Percentiles rank a stretch among this genome's conserved stretches.
Conservation (phyloP, 1,284 basidiomycete species). For the Rhodotorula sp. region DNA sequence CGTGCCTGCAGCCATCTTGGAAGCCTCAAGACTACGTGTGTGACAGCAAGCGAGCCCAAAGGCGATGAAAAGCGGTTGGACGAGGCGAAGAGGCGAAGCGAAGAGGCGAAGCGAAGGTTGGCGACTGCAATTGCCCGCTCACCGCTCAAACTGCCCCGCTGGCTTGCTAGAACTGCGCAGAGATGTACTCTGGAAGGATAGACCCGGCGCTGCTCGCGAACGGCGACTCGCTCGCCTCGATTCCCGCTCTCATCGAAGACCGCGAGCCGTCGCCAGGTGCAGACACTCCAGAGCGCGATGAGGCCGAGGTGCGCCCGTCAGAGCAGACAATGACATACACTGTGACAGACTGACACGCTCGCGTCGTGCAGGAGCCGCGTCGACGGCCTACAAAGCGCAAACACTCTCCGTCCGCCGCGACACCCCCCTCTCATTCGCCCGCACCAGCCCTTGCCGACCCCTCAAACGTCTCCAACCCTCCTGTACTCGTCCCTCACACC, state of each 20-base stretch:
- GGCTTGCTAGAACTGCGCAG: no score
- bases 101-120: no score
- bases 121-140: no score
- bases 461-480: slow-evolving; percentile 12
- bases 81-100: not conserved
- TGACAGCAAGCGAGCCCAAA: not conserved
- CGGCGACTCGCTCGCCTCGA: not conserved
- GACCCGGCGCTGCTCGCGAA: not conserved
- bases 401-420: slow-evolving; percentile 1
- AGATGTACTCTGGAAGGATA: not conserved
- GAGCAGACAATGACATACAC: rapidly evolving
- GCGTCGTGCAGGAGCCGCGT: not conserved
- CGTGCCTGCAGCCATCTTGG: not conserved
- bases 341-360: not conserved
- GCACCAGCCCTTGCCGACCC: slow-evolving; percentile 1
- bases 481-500: slow-evolving; percentile 7
- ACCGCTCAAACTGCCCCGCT: not conserved
- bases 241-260: not conserved
- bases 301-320: not conserved
- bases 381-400: slow-evolving; percentile 12
- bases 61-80: not conserved
- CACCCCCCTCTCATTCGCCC: not conserved
- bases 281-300: not conserved
- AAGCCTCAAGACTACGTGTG: not conserved
- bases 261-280: not conserved